Percentiles rank a stretch among this genome's conserved stretches.
phyloP scores from a whole-genome alignment of 2,329 filamentous ascomycete genomes.

The Periconia digitata region DNA sequence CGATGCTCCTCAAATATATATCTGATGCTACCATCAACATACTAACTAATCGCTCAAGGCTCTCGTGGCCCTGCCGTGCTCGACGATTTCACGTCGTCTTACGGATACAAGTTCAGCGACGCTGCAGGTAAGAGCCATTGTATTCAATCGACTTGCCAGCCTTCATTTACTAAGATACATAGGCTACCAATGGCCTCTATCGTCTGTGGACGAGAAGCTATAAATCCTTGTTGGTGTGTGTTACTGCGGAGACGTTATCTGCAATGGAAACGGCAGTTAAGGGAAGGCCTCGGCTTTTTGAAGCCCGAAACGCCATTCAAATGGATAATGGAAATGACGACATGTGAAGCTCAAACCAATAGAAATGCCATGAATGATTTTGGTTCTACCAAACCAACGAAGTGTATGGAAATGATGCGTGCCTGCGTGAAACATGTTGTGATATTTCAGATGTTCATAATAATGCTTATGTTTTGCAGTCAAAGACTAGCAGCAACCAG shows the following conservation, averaged over 20 bases:
- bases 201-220: conserved; percentile 36
- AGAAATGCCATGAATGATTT: neutral
- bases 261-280: conserved; percentile 9
- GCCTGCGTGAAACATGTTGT: no score
- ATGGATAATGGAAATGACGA: neutral
- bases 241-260: conserved; percentile 16
- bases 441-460: no score
- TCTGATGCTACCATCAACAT: conserved; percentile 15
- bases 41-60: conserved; percentile 59
- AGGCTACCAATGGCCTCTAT: conserved; percentile 47
- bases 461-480: no score
- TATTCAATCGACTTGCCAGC: conserved; percentile 8
- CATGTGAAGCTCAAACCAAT: neutral
- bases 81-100: conserved; percentile 96
- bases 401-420: neutral
- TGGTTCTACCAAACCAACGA: neutral
- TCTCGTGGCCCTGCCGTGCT: conserved; percentile 94
- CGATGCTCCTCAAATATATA: conserved; percentile 46
- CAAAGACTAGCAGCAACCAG: no score
- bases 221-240: conserved; percentile 10
- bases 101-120: conserved; percentile 98
- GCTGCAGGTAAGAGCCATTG: conserved; percentile 64
- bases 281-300: neutral
- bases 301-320: no score
- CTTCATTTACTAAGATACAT: conserved; percentile 17